Evolutionary conservation across 225 moss, liverwort and hornwort genomes (phyloP), one percentile per base, ranked within the genome.

Genomic region (Pseudisothecium myosuroides): DNA sequence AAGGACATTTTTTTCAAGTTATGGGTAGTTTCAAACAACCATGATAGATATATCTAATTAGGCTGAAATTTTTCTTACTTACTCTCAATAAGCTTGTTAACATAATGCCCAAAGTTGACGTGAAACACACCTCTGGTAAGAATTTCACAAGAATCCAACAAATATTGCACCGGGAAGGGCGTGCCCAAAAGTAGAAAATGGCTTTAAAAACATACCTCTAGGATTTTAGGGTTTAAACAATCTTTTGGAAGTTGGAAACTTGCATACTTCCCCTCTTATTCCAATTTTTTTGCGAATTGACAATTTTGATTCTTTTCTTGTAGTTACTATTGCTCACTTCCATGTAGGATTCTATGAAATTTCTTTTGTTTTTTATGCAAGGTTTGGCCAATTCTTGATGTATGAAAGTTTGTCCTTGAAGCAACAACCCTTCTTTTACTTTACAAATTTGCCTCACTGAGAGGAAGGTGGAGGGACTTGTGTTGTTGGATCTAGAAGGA

Each of bases 251-350:
- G 11, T 23, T 0, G 0, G 3, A 69, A 69, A 12, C 7, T 39
- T n/a, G 5, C 4, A 39, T 29, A 73, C 26, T 7, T 28, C 5
- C 1, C 5, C 7, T 6, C 2, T 15, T 45, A 28, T 28, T 26
- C 0, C 2, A 2, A 43, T 43, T 15, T 15, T 5, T 27, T 1
- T 27, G 2, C 0, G 0, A 0, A 17, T 17, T 0, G 1, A 17
- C 3, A 16, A 28, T 28, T 45, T 2, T 72, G 0, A 27, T 72
- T 10, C 9, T 17, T 28, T 2, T 45, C 18, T 47, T 45, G 3
- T 29, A 29, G 3, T 15, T 71, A 10, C 6, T 73, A 29, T 17
- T 18, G 0, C 5, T 29, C 0, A 47, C 31, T 74, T 47, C 11
- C 1, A 17, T 31, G 3, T 29, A 47, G 18, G 74, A 74, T 47